Evolutionary conservation across 139 green algal genomes (phyloP).

Genomic region (Tetraselmis chui): DNA sequence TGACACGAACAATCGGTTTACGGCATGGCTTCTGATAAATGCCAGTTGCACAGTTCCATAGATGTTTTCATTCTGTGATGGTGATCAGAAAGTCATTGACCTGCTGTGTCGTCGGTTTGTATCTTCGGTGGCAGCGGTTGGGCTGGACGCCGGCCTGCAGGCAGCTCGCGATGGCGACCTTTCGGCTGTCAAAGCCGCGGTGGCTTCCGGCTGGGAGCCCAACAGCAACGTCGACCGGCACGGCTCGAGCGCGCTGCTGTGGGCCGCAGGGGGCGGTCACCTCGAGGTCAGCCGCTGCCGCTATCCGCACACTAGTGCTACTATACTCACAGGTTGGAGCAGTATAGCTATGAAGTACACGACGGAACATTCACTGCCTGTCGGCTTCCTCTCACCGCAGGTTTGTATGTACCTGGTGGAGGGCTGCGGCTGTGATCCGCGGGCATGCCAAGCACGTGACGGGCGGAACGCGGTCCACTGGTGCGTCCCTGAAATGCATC

Average conservation of each 20-base stretch:
- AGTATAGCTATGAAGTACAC: too few relatives aligned
- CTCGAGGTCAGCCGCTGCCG: slow-evolving; percentile 10
- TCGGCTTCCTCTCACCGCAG: too few relatives aligned
- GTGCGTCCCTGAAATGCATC: not conserved
- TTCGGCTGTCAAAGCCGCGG: not conserved
- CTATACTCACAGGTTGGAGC: too few relatives aligned
- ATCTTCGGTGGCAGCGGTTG: not conserved
- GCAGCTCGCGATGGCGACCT: slow-evolving; percentile 19
- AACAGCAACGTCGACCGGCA: slow-evolving; percentile 9
- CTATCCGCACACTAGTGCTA: too few relatives aligned
- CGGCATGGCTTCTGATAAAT: too few relatives aligned
- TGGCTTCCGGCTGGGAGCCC: not conserved
- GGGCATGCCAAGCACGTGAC: not conserved
- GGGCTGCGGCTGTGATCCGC: slow-evolving; percentile 3
- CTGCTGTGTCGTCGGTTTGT: too few relatives aligned
- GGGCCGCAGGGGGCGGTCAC: slow-evolving; percentile 16
- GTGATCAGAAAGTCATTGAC: too few relatives aligned
- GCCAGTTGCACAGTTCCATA: too few relatives aligned
- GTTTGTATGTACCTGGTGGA: slow-evolving; percentile 8
- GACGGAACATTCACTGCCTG: too few relatives aligned
- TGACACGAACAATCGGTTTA: too few relatives aligned
- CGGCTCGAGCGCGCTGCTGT: slow-evolving; percentile 20
- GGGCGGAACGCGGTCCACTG: slow-evolving; percentile 27
- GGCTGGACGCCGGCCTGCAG: slow-evolving; percentile 3
- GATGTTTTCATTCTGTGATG: too few relatives aligned